Evolutionary conservation across 192 early-diverging fungal genomes (phyloP), one percentile per base, ranked within the genome.

Genomic region (Funneliformis mosseae): DNA sequence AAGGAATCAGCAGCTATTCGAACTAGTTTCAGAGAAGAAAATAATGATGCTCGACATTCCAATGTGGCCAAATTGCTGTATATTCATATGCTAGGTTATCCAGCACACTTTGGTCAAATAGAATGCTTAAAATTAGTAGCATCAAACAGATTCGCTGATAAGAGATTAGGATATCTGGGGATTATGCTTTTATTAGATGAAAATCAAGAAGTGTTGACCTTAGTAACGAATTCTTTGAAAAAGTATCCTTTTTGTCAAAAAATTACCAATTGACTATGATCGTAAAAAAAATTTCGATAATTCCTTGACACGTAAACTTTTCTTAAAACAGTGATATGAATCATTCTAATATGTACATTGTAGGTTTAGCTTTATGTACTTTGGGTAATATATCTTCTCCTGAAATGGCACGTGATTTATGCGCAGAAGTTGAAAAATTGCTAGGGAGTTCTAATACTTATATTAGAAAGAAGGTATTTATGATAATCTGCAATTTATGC

Each of bases 81-180:
- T 81, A 98, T 99, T 77, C 96, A 98, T 82, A 95, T 99, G 95
- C 91, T 99, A 23, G 97, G 98, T 23, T 98, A 98, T 81, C 97
- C 97, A 42, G 98, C 97, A 38, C 98, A 99, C 83, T 99, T 99
- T 86, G 98, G 98, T 27, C 98, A 99, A 88, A 97, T 99, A 61
- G 98, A 99, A 84, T 99, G 98, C 83, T 86, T 99, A 45, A 99
- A 99, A 86, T 86, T 99, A 61, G 97, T 95, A 7, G 98, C 97
- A 28, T 96, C 94, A 18, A 91, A 95, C 23, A 87, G 92, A 80
- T 99, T 97, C 85, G 90, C 96, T 11, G 98, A 99, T 85, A 99
- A 99, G 85, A 91, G 97, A 74, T 87, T 99, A n/a, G 97, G 97
- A 8, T 99, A 99, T 84, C 90, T 99, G 42, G 98, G 98, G 39